phyloP scores from a whole-genome alignment of 2,329 filamentous ascomycete species.

The Arthroderma sp. region DNA sequence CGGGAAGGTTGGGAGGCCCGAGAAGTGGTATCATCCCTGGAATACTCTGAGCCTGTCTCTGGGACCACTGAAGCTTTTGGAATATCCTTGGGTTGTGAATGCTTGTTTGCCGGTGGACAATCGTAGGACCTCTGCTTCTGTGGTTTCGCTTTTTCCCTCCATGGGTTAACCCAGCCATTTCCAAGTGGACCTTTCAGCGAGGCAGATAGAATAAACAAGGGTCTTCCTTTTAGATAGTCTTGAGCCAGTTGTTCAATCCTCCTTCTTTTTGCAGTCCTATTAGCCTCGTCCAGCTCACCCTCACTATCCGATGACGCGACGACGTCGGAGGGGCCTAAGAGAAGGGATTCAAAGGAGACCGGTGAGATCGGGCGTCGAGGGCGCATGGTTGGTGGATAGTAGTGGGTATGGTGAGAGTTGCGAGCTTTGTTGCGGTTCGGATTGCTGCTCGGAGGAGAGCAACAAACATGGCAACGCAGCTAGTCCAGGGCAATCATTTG shows the following conservation, averaged over 20 bases:
- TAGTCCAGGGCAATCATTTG: too few species aligned
- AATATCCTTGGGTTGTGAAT: not conserved
- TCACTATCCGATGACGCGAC: slow-evolving; percentile 23
- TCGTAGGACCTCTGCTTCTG: not conserved
- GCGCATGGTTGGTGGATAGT: not conserved
- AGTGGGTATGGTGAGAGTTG: too few species aligned
- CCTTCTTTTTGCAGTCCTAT: slow-evolving; percentile 25
- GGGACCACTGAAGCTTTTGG: not conserved
- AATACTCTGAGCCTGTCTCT: too few species aligned
- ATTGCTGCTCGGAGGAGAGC: too few species aligned
- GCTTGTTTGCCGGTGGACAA: not conserved
- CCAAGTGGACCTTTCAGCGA: slow-evolving; percentile 34
- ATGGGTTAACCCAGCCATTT: slow-evolving; percentile 34
- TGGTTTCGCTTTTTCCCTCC: slow-evolving; percentile 17
- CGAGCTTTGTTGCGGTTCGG: too few species aligned
- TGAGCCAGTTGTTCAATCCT: slow-evolving; percentile 30
- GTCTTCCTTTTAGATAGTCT: slow-evolving; percentile 30
- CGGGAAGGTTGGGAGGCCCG: too few species aligned
- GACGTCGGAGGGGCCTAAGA: slow-evolving; percentile 15
- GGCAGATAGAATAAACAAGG: slow-evolving; percentile 34
- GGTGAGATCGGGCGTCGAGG: slow-evolving; percentile 12
- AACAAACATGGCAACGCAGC: too few species aligned
- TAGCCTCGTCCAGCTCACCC: slow-evolving; percentile 23
- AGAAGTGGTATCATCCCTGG: too few species aligned
- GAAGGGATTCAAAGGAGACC: slow-evolving; percentile 23